These are phyloP conservation scores for Aspergillus eucalypticola DNA, from an alignment of 2,329 filamentous ascomycete genomes.

Conservation along the genomic window DNA sequence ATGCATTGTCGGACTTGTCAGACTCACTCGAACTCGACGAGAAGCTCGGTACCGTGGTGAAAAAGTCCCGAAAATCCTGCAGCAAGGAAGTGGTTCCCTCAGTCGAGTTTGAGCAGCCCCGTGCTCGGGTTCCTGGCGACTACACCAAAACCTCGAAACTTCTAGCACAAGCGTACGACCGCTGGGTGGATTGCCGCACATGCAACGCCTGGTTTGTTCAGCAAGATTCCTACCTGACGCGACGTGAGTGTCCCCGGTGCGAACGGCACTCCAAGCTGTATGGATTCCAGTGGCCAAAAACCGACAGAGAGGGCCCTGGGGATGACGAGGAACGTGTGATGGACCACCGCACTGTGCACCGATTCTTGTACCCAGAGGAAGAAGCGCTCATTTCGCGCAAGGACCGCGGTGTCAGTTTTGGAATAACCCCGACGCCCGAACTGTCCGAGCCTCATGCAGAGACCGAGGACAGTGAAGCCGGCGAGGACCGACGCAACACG, in stretches of 20 bases:
- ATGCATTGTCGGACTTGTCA: constrained; percentile 29
- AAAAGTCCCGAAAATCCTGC: constrained; percentile 24
- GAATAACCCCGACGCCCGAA: constrained; percentile 40
- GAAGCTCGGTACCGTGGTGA: constrained; percentile 20
- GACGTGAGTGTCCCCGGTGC: constrained; percentile 83
- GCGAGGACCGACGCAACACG: constrained; percentile 37
- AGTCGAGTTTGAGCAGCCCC: constrained; percentile 39
- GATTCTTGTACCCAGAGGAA: constrained; percentile 73
- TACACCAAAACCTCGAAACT: constrained; percentile 80
- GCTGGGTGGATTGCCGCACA: constrained; percentile 86
- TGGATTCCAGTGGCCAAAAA: constrained; percentile 95
- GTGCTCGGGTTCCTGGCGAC: constrained; percentile 66
- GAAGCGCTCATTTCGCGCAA: constrained; percentile 53
- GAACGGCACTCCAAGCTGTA: constrained; percentile 96
- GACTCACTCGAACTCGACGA: constrained; percentile 32
- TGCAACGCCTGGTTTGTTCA: constrained; percentile 85
- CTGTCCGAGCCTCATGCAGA: constrained; percentile 41
- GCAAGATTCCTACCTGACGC: constrained; percentile 81
- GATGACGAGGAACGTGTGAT: constrained; percentile 71
- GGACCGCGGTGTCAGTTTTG: constrained; percentile 39
- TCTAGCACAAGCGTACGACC: constrained; percentile 72
- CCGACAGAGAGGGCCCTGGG: constrained; percentile 71
- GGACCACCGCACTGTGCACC: constrained; percentile 84
- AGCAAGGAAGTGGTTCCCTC: constrained; percentile 37
- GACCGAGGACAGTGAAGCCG: constrained; percentile 39